Conservation (phyloP, 192 early-diverging fungal genomes). For the Thoreauomyces humboldtii region DNA sequence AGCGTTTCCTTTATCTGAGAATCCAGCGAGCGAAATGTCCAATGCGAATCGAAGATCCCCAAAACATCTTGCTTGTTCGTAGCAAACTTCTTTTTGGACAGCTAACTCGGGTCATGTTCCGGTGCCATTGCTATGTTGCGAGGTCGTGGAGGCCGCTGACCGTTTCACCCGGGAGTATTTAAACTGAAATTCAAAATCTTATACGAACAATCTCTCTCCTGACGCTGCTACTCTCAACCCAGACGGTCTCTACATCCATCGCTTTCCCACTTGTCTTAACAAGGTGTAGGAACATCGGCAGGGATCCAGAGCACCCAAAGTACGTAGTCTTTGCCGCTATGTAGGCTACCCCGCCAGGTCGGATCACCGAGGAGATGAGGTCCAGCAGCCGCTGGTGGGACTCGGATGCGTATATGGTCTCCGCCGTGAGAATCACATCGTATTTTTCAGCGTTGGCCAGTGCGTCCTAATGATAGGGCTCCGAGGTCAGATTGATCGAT, state of each 20-base stretch:
- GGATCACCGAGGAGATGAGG: constrained; percentile 31
- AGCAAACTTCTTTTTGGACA: too few species aligned
- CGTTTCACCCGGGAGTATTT: too few species aligned
- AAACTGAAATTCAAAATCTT: constrained; percentile 47
- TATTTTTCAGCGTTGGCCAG: constrained; percentile 25
- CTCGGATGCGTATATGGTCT: constrained; percentile 49
- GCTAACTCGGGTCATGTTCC: too few species aligned
- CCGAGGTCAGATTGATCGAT: too few species aligned
- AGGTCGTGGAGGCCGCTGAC: too few species aligned
- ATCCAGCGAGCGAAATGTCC: too few species aligned
- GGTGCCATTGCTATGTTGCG: too few species aligned
- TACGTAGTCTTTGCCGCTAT: constrained; percentile 92
- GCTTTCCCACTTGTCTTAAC: constrained; percentile 48
- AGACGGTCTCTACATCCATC: constrained; percentile 59
- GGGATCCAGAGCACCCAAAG: constrained; percentile 90
- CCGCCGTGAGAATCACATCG: constrained; percentile 50
- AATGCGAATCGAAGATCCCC: too few species aligned
- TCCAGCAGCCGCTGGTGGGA: constrained; percentile 25
- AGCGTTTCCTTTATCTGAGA: too few species aligned
- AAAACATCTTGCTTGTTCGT: too few species aligned
- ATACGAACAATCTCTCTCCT: constrained; percentile 72
- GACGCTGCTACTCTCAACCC: constrained; percentile 59
- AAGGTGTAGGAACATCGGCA: constrained; percentile 68
- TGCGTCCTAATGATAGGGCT: too few species aligned
- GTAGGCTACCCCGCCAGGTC: constrained; percentile 35